Evolutionary conservation across 2,329 filamentous ascomycete species (phyloP).

Genomic region (Diaporthe velutina): DNA sequence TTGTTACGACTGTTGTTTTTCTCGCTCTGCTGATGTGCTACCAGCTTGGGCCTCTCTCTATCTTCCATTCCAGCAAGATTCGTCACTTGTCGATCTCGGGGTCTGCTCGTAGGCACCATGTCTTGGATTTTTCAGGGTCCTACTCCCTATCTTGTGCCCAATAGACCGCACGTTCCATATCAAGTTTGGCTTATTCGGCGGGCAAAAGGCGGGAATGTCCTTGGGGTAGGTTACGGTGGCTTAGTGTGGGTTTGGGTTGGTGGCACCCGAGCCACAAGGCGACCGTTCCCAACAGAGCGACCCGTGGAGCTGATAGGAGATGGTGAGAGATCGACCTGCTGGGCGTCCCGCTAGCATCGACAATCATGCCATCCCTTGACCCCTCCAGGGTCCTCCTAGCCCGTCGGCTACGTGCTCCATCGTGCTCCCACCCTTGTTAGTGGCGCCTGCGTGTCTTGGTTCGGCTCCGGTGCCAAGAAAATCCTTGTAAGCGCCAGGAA

Average conservation of each 20-base stretch:
- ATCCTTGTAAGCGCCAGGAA: slow-evolving; percentile 16
- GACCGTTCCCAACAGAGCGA: slow-evolving; percentile 15
- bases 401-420: slow-evolving; percentile 17
- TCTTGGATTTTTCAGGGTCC: not conserved
- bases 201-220: slow-evolving; percentile 13
- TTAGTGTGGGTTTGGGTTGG: slow-evolving; percentile 2
- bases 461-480: slow-evolving; percentile 31
- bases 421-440: not conserved
- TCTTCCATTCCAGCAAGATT: not conserved
- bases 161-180: not conserved
- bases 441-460: slow-evolving; percentile 17
- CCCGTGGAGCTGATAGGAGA: slow-evolving; percentile 25
- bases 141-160: not conserved
- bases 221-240: not conserved
- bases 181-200: not conserved
- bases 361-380: slow-evolving; percentile 25
- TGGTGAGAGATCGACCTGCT: slow-evolving; percentile 18
- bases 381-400: slow-evolving; percentile 13
- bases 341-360: slow-evolving; percentile 25
- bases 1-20: not conserved
- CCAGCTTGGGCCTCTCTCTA: too few relatives aligned
- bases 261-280: slow-evolving; percentile 17
- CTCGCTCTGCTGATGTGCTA: not conserved
- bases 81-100: not conserved
- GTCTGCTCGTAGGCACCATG: not conserved